A percentile compares a stretch with the other conserved stretches of the same genome.
Evolutionary conservation across 2,329 filamentous ascomycete genomes (phyloP).

Genomic region (Chaetomiaceae sp.): DNA sequence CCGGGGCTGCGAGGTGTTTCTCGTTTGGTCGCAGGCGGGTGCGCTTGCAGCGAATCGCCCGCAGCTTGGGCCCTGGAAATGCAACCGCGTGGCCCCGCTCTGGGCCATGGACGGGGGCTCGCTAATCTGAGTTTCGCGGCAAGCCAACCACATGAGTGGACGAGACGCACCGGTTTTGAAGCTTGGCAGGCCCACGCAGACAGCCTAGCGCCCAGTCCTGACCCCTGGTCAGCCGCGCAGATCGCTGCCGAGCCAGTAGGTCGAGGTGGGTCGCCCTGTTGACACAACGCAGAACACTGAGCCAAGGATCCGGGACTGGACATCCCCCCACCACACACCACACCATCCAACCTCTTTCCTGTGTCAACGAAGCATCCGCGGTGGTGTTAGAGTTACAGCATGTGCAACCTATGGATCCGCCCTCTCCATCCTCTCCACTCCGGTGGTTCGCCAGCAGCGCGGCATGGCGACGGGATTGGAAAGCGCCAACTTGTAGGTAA

Average conservation of each 20-base stretch:
- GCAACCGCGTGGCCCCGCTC: conserved; percentile 17
- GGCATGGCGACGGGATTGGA: not conserved
- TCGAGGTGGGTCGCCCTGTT: not conserved
- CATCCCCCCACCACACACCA: not conserved
- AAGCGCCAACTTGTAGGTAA: no score
- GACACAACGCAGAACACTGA: no score
- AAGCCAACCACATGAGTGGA: conserved; percentile 23
- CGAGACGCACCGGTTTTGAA: conserved; percentile 15
- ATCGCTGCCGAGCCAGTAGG: not conserved
- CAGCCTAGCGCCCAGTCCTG: no score
- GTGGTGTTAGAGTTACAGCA: no score
- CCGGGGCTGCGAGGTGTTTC: conserved; percentile 6
- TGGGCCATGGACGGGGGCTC: conserved; percentile 9
- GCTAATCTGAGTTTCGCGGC: conserved; percentile 23
- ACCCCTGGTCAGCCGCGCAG: not conserved
- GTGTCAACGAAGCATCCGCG: not conserved
- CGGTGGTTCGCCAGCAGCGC: not conserved
- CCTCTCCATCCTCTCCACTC: not conserved
- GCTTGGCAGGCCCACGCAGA: conserved; percentile 8
- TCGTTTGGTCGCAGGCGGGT: conserved; percentile 14
- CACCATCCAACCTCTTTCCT: not conserved
- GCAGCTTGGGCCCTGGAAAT: conserved; percentile 16
- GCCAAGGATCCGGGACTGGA: no score
- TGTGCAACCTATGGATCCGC: not conserved
- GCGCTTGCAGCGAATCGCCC: conserved; percentile 24